Conservation (phyloP, 2,329 filamentous ascomycete species). For the Neonectria ditissima region DNA sequence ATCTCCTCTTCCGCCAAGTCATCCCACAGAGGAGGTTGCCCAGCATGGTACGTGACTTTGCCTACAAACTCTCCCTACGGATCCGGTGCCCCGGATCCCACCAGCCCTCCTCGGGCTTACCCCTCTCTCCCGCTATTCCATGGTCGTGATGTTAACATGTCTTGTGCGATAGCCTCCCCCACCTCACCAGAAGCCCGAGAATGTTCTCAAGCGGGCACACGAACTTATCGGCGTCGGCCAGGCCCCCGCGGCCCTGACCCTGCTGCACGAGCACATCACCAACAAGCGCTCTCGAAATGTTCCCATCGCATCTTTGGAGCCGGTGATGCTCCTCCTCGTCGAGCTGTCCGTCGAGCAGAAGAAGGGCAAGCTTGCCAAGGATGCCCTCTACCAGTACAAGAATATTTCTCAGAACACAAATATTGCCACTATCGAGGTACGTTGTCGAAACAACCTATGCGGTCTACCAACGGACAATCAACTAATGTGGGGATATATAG, state of each 20-base stretch:
- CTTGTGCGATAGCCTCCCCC: conserved; percentile 79
- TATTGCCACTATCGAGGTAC: conserved; percentile 94
- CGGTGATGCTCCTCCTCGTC: conserved; percentile 97
- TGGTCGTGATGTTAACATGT: conserved; percentile 45
- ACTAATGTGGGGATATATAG: conserved; percentile 55
- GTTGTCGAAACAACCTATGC: conserved; percentile 33
- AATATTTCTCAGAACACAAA: conserved; percentile 99
- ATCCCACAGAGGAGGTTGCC: conserved; percentile 63
- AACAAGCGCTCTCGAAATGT: conserved; percentile 98
- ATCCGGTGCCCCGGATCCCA: conserved; percentile 2
- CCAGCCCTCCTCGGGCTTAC: conserved; percentile 41
- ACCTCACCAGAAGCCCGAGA: conserved; percentile 97
- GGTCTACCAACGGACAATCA: conserved; percentile 21
- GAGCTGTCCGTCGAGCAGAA: conserved; percentile 96
- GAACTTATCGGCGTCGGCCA: conserved; percentile 99
- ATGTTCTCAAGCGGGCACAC: conserved; percentile 97
- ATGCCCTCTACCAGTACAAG: conserved; percentile 99
- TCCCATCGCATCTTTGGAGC: conserved; percentile 94
- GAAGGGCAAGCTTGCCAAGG: conserved; percentile 98
- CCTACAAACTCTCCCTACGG: conserved; percentile 8
- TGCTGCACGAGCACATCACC: conserved; percentile 99
- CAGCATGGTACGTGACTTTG: conserved; percentile 58
- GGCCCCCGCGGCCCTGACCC: conserved; percentile 88
- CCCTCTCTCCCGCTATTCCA: conserved; percentile 44
- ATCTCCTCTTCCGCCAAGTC: conserved; percentile 53